Conservation (phyloP, 1,284 basidiomycete species). For the Dichomitus squalens region DNA sequence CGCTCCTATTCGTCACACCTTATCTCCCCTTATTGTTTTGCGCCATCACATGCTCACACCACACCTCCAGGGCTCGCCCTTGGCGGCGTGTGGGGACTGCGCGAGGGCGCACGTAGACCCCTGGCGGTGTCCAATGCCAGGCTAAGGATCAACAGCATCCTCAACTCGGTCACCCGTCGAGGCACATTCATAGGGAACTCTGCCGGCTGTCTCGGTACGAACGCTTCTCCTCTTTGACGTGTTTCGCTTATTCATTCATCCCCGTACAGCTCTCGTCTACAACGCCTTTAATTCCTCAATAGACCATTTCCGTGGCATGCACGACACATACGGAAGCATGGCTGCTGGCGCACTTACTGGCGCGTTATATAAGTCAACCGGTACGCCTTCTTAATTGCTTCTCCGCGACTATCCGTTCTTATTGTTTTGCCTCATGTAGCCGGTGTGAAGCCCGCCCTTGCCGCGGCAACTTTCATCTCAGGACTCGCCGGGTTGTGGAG, state of each 20-base stretch:
- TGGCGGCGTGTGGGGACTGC: conserved; percentile 94
- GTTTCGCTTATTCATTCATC: conserved; percentile 37
- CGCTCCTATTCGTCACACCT: conserved; percentile 52
- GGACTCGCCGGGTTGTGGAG: conserved; percentile 91
- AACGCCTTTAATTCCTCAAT: conserved; percentile 96
- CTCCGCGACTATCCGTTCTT: conserved; percentile 34
- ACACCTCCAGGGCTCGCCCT: conserved; percentile 82
- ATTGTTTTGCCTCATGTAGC: conserved; percentile 58
- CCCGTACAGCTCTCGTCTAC: conserved; percentile 80
- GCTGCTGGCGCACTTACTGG: conserved; percentile 91
- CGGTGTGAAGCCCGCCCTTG: conserved; percentile 86
- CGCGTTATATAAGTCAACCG: conserved; percentile 91
- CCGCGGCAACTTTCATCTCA: conserved; percentile 88
- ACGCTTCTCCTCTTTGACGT: conserved; percentile 21
- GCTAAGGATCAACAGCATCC: conserved; percentile 93
- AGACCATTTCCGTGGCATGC: conserved; percentile 86
- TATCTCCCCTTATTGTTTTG: conserved; percentile 80
- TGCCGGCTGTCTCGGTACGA: conserved; percentile 92
- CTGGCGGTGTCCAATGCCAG: conserved; percentile 83
- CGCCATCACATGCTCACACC: conserved; percentile 70
- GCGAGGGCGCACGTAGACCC: conserved; percentile 89
- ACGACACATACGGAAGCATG: conserved; percentile 92
- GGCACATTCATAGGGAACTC: conserved; percentile 99
- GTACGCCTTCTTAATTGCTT: conserved; percentile 53
- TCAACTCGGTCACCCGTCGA: conserved; percentile 96